phyloP scores from a whole-genome alignment of 768 basidiomycete genomes.

The Trametes cubensis region DNA sequence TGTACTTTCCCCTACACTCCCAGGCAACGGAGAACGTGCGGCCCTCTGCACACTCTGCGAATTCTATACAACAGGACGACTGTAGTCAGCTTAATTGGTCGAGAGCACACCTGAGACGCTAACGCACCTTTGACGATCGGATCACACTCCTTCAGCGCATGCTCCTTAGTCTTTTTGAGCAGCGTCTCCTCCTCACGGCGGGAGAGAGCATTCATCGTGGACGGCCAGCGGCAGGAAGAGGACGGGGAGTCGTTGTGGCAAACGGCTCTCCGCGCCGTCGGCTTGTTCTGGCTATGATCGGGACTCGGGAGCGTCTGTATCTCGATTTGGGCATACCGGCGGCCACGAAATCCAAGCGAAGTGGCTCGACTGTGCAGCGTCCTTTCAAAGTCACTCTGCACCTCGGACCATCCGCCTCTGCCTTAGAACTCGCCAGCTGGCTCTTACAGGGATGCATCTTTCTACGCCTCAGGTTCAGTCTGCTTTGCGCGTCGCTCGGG shows the following conservation, averaged over 20 bases:
- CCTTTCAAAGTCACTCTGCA: neutral
- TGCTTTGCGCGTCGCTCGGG: conserved; percentile 24
- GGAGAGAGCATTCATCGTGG: conserved; percentile 78
- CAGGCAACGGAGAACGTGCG: conserved; percentile 84
- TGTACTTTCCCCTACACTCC: conserved; percentile 74
- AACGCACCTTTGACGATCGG: conserved; percentile 66
- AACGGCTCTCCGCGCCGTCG: conserved; percentile 23
- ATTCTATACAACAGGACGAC: conserved; percentile 49
- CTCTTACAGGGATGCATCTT: neutral
- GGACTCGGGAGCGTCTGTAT: conserved; percentile 15
- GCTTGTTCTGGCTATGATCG: conserved; percentile 2
- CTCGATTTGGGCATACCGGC: conserved; percentile 13
- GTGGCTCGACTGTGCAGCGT: neutral
- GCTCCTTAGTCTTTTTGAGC: conserved; percentile 77
- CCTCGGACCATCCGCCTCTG: conserved; percentile 6
- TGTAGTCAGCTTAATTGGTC: neutral
- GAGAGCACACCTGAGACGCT: neutral
- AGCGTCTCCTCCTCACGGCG: conserved; percentile 87
- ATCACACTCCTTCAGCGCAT: conserved; percentile 80
- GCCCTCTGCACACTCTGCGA: conserved; percentile 81
- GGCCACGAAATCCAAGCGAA: conserved; percentile 13
- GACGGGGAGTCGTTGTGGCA: conserved; percentile 15
- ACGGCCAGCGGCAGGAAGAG: neutral
- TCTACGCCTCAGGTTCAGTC: conserved; percentile 10
- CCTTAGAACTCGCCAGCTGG: neutral